Evolutionary conservation across 192 early-diverging fungal species (phyloP).

Genomic region (Mortierella claussenii): DNA sequence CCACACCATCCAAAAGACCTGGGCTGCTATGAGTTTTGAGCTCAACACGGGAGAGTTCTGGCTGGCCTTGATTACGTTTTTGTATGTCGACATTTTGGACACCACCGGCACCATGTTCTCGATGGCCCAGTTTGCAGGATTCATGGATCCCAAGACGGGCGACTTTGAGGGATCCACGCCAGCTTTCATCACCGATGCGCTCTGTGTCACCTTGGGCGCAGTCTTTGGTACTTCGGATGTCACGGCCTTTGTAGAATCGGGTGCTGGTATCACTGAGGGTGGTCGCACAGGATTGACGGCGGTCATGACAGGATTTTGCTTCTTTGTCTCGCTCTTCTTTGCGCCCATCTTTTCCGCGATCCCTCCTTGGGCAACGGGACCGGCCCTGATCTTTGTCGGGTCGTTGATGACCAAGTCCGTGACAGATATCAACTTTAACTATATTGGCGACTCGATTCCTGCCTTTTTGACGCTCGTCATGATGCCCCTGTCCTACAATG

Average conservation of each 20-base stretch:
- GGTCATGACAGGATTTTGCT: slow-evolving; percentile 71
- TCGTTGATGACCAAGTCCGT: slow-evolving; percentile 81
- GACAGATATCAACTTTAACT: slow-evolving; percentile 81
- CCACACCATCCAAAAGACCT: slow-evolving; percentile 69
- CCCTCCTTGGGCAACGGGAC: slow-evolving; percentile 87
- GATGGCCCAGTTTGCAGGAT: slow-evolving; percentile 85
- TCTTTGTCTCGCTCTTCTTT: slow-evolving; percentile 85
- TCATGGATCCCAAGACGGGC: slow-evolving; percentile 74
- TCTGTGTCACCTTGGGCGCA: slow-evolving; percentile 72
- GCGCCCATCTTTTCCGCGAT: slow-evolving; percentile 86
- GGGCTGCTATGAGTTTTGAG: slow-evolving; percentile 71
- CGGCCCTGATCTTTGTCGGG: slow-evolving; percentile 82
- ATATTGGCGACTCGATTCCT: slow-evolving; percentile 80
- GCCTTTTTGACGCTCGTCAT: slow-evolving; percentile 81
- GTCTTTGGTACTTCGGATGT: slow-evolving; percentile 79
- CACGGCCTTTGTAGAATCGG: slow-evolving; percentile 86
- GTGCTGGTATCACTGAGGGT: slow-evolving; percentile 85
- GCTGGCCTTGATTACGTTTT: slow-evolving; percentile 83
- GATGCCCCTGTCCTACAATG: slow-evolving; percentile 85
- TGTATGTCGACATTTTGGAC: slow-evolving; percentile 89
- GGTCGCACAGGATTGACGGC: slow-evolving; percentile 82
- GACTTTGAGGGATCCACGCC: slow-evolving; percentile 81
- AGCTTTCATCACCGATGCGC: slow-evolving; percentile 81
- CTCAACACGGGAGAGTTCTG: slow-evolving; percentile 70
- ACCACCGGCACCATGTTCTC: slow-evolving; percentile 88